These are phyloP conservation scores for Bruguiera gymnorhiza DNA, from an alignment of 345 rosid genomes.

Conservation along the genomic window DNA sequence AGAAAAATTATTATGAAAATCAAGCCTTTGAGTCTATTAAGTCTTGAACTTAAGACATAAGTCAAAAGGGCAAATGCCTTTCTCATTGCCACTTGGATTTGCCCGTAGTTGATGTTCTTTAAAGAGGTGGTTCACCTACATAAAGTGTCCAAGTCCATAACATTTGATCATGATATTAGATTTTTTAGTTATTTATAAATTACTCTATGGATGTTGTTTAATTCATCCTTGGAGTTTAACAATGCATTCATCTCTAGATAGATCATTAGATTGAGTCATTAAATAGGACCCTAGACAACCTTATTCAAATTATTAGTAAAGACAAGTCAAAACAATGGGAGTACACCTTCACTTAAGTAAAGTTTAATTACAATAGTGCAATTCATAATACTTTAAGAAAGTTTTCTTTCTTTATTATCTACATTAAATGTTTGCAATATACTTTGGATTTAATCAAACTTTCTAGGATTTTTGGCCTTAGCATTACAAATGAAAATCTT, in stretches of 20 bases:
- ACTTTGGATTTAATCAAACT: not conserved
- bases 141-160: not conserved
- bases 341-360: not conserved
- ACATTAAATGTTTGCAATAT: not conserved
- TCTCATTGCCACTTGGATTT: too few species aligned
- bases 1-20: too few species aligned
- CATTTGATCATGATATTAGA: not conserved
- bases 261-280: not conserved
- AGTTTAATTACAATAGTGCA: not conserved
- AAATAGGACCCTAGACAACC: not conserved
- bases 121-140: not conserved
- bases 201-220: not conserved
- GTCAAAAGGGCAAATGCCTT: too few species aligned
- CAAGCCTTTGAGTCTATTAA: too few species aligned
- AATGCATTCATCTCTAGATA: not conserved
- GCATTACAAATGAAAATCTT: not conserved
- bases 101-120: not conserved
- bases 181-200: not conserved
- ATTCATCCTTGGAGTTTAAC: not conserved
- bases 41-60: too few species aligned
- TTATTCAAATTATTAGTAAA: not conserved
- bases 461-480: not conserved
- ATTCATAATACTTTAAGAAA: not conserved
- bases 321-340: not conserved
- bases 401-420: not conserved